These are phyloP conservation scores for Boletus huronensis DNA, from an alignment of 768 basidiomycete genomes.

Conservation along the genomic window DNA sequence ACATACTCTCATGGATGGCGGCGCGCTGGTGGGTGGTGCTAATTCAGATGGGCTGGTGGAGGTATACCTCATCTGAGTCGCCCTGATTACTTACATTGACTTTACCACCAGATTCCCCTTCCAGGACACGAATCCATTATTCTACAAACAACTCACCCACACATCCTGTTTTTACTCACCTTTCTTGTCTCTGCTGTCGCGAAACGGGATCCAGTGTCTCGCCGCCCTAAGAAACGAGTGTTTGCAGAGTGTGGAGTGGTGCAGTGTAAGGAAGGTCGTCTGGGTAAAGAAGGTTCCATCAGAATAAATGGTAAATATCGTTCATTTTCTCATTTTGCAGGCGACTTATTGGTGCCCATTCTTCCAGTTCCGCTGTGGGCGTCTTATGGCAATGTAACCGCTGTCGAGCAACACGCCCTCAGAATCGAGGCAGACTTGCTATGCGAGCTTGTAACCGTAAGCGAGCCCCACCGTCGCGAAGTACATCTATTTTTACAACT, in stretches of 20 bases:
- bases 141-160: slow-evolving; percentile 65
- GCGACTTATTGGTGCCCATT: not conserved
- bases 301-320: slow-evolving; percentile 12
- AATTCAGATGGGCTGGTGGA: slow-evolving; percentile 39
- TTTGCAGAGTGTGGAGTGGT: slow-evolving; percentile 63
- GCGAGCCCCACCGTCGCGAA: slow-evolving; percentile 13
- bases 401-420: slow-evolving; percentile 47
- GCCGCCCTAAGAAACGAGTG: slow-evolving; percentile 67
- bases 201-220: slow-evolving; percentile 70
- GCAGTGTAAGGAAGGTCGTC: slow-evolving; percentile 44
- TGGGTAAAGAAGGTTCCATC: slow-evolving; percentile 21
- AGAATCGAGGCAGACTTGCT: slow-evolving; percentile 68
- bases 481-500: not conserved
- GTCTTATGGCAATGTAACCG: slow-evolving; percentile 46
- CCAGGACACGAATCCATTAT: slow-evolving; percentile 42
- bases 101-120: slow-evolving; percentile 25
- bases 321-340: not conserved
- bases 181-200: slow-evolving; percentile 65
- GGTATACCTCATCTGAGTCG: slow-evolving; percentile 30
- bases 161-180: slow-evolving; percentile 57
- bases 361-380: slow-evolving; percentile 54
- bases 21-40: slow-evolving; percentile 37
- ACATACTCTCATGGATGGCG: slow-evolving; percentile 66
- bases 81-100: not conserved
- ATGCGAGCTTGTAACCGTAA: slow-evolving; percentile 65